Evolutionary conservation across 176 grass and related monocot genomes (phyloP).

Genomic region (Bolboschoenus planiculmis): DNA sequence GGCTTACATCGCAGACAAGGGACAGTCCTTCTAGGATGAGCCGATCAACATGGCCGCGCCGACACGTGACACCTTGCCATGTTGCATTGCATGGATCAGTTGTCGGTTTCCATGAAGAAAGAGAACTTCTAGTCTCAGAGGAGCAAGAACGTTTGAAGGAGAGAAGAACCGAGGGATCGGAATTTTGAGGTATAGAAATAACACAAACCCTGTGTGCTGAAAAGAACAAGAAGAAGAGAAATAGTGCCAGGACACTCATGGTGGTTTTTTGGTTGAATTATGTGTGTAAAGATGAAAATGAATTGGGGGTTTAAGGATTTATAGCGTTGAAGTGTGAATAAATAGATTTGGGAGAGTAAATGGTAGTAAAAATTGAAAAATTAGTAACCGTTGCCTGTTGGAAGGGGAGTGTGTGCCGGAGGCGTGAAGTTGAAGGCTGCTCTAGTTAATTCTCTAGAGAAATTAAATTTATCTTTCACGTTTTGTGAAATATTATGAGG

Average conservation of each 20-base stretch:
- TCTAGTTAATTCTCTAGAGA: not conserved
- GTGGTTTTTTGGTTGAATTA: not conserved
- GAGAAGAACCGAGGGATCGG: constrained; percentile 45
- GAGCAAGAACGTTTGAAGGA: constrained; percentile 60
- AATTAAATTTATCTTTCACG: not conserved
- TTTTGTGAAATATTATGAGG: not conserved
- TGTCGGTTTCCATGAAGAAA: constrained; percentile 46
- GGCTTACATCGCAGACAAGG: constrained; percentile 45
- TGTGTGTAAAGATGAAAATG: not conserved
- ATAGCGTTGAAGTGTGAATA: not conserved
- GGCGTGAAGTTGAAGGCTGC: constrained; percentile 5
- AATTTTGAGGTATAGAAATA: not conserved
- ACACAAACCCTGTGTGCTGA: not conserved
- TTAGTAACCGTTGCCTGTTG: constrained; percentile 10
- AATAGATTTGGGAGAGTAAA: not conserved
- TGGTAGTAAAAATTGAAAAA: constrained; percentile 1
- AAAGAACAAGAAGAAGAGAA: constrained; percentile 25
- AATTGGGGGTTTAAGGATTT: constrained; percentile 14
- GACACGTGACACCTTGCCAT: constrained; percentile 68
- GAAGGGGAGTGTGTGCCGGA: not conserved
- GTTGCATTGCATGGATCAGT: constrained; percentile 46
- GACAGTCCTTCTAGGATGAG: constrained; percentile 58
- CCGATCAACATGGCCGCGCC: constrained; percentile 29
- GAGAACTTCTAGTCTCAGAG: constrained; percentile 20
- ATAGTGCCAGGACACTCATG: constrained; percentile 8